phyloP scores from a whole-genome alignment of 1,139 yeast species.

The Protomyces inouyei region DNA sequence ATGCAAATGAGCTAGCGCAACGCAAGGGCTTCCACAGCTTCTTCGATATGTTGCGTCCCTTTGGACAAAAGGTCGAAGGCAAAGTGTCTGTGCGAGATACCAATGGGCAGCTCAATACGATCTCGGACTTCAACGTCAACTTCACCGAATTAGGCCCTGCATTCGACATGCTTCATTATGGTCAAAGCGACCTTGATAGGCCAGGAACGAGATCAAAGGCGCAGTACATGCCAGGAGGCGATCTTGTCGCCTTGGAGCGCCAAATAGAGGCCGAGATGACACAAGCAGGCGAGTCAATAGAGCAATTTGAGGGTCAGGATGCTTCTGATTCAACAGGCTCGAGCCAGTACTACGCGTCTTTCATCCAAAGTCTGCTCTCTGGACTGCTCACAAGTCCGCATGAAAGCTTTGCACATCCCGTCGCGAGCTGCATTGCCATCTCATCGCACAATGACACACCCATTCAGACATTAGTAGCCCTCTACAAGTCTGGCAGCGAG shows the following conservation, averaged over 20 bases:
- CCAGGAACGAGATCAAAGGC: slow-evolving; percentile 3
- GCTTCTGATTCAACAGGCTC: neutral
- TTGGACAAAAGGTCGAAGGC: slow-evolving; percentile 44
- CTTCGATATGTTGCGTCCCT: slow-evolving; percentile 43
- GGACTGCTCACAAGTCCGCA: slow-evolving; percentile 66
- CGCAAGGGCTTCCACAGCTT: slow-evolving; percentile 42
- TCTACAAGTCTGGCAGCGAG: slow-evolving; percentile 39
- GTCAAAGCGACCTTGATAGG: slow-evolving; percentile 8
- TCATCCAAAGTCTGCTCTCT: slow-evolving; percentile 58
- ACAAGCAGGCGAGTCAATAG: slow-evolving; percentile 6
- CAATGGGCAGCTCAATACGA: slow-evolving; percentile 33
- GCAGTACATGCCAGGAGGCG: slow-evolving; percentile 13
- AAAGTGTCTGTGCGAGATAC: slow-evolving; percentile 45
- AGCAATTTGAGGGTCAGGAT: neutral
- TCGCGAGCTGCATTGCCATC: slow-evolving; percentile 67
- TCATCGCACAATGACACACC: slow-evolving; percentile 48
- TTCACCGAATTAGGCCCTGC: slow-evolving; percentile 33
- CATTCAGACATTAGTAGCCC: slow-evolving; percentile 45
- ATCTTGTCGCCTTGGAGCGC: slow-evolving; percentile 16
- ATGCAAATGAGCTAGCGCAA: slow-evolving; percentile 49
- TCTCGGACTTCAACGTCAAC: slow-evolving; percentile 39
- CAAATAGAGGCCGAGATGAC: slow-evolving; percentile 25
- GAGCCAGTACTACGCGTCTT: slow-evolving; percentile 25
- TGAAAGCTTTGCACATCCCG: slow-evolving; percentile 87
- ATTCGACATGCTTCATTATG: slow-evolving; percentile 14